These are phyloP conservation scores for Sutorius eximius DNA, from an alignment of 1,284 basidiomycete genomes.

Conservation along the genomic window DNA sequence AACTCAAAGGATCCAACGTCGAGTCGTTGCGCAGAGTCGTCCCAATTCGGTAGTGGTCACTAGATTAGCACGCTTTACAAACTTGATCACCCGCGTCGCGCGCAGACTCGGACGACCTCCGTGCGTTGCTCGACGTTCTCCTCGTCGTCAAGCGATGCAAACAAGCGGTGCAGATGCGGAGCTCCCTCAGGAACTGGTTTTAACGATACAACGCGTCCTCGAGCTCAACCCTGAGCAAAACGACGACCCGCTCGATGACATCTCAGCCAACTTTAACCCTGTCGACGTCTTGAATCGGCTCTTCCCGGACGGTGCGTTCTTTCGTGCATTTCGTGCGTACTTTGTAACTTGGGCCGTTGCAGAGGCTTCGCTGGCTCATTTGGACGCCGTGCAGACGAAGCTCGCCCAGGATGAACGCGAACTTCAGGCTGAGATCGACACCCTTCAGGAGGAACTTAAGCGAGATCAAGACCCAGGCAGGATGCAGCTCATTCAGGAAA, in stretches of 20 bases:
- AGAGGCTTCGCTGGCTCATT: constrained; percentile 69
- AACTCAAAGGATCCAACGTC: not conserved
- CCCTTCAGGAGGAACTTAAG: constrained; percentile 65
- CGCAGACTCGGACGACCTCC: not conserved
- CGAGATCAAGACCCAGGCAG: constrained; percentile 78
- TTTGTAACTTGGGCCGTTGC: constrained; percentile 8
- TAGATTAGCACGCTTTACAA: not conserved
- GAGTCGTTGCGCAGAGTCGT: constrained; percentile 1
- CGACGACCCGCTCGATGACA: constrained; percentile 54
- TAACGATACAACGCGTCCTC: constrained; percentile 67
- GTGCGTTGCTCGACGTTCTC: not conserved
- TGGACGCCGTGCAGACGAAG: constrained; percentile 61
- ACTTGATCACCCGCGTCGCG: not conserved
- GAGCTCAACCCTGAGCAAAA: constrained; percentile 48
- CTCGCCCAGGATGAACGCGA: constrained; percentile 61
- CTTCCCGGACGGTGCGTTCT: constrained; percentile 70
- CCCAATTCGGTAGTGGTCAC: constrained; percentile 8
- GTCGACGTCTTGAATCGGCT: constrained; percentile 65
- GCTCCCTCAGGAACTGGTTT: constrained; percentile 63
- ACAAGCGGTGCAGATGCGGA: constrained; percentile 38
- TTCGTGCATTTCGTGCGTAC: not conserved
- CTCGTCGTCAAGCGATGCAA: constrained; percentile 23
- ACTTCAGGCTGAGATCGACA: constrained; percentile 73
- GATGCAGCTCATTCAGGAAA: constrained; percentile 88
- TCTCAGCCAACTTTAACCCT: constrained; percentile 59